A percentile compares a stretch with the other conserved stretches of the same genome.
Conservation (phyloP, 2,329 filamentous ascomycete species). For the Plectosphaerella cucumerina region DNA sequence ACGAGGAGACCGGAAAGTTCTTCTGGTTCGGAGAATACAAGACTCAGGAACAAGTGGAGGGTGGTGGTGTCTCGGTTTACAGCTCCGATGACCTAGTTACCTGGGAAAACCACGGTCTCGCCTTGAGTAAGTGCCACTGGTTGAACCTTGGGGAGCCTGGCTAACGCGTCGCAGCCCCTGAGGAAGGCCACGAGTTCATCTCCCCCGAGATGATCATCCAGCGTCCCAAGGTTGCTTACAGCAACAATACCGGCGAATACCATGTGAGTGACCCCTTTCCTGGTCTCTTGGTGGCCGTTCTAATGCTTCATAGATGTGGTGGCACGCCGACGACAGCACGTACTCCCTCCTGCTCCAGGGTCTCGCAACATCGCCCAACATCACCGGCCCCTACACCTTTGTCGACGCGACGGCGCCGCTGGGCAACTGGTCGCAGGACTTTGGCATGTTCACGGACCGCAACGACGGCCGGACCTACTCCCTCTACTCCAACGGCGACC, state of each 20-base stretch:
- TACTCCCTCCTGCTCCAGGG: conserved; percentile 55
- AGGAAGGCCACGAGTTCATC: conserved; percentile 48
- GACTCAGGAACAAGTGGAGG: conserved; percentile 51
- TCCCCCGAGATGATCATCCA: conserved; percentile 55
- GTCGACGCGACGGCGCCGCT: conserved; percentile 49
- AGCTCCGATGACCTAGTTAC: conserved; percentile 58
- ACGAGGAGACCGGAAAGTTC: conserved; percentile 49
- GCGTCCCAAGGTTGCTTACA: conserved; percentile 58
- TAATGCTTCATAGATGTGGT: conserved; percentile 44
- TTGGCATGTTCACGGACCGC: conserved; percentile 56
- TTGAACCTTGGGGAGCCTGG: not conserved
- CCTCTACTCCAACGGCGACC: conserved; percentile 57
- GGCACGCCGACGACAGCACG: conserved; percentile 55
- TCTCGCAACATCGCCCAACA: conserved; percentile 46
- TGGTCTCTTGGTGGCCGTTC: not conserved
- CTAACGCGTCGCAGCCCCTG: not conserved
- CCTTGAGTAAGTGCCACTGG: conserved; percentile 36
- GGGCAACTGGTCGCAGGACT: conserved; percentile 61
- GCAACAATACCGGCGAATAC: conserved; percentile 48
- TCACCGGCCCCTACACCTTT: conserved; percentile 50
- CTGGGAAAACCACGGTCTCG: conserved; percentile 53
- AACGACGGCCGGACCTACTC: conserved; percentile 52
- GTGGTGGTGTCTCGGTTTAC: conserved; percentile 56
- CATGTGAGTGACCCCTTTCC: conserved; percentile 37
- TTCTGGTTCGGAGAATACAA: conserved; percentile 63